Conservation (phyloP, 129 eudicot genomes). For the Chrysanthemum lavandulifolium region DNA sequence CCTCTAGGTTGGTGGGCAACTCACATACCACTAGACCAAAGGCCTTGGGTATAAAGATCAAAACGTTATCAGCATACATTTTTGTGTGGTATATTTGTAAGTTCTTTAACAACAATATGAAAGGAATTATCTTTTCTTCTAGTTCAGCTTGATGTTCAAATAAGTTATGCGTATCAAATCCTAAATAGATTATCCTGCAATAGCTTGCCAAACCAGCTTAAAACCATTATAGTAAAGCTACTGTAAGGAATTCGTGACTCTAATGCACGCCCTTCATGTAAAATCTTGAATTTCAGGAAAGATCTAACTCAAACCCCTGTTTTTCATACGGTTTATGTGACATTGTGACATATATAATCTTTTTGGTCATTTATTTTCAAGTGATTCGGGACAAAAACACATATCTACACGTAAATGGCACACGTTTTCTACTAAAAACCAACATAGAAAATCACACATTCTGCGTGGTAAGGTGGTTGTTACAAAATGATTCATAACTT, state of each 20-base stretch:
- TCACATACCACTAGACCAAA: no score
- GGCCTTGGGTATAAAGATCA: neutral
- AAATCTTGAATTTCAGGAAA: neutral
- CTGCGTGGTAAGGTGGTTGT: slow-evolving; percentile 31
- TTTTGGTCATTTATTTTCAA: slow-evolving; percentile 14
- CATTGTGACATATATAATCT: slow-evolving; percentile 8
- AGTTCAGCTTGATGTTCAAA: neutral
- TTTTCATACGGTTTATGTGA: slow-evolving; percentile 8
- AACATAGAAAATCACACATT: slow-evolving; percentile 25
- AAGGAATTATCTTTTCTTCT: neutral
- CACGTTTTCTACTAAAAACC: slow-evolving; percentile 12
- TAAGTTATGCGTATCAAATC: neutral
- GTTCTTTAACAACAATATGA: neutral
- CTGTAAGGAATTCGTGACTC: neutral
- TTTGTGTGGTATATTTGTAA: neutral
- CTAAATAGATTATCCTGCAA: neutral
- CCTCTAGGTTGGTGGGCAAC: no score
- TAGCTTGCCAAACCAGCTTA: no score
- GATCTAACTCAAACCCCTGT: neutral
- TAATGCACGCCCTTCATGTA: neutral
- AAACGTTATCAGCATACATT: slow-evolving; percentile 1
- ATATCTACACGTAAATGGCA: slow-evolving; percentile 7
- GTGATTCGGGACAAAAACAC: slow-evolving; percentile 9
- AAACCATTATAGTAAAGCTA: neutral
- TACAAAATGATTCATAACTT: slow-evolving; percentile 29